Conservation (phyloP, 2,329 filamentous ascomycete genomes). For the Venturia effusa region DNA sequence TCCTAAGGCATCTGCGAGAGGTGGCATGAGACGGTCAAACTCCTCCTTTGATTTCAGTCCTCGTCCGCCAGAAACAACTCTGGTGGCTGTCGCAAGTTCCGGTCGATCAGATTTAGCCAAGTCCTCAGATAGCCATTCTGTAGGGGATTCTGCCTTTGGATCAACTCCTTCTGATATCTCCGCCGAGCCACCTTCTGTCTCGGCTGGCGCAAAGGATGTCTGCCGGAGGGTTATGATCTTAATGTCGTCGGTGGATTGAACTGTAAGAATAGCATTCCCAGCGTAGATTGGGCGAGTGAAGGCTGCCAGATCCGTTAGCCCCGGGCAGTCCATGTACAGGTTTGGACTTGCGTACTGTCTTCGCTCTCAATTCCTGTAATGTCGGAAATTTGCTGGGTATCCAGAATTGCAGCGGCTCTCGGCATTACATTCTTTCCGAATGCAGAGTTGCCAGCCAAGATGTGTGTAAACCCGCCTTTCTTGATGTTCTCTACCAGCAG, state of each 20-base stretch:
- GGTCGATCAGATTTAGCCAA: constrained; percentile 88
- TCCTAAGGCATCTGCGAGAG: constrained; percentile 81
- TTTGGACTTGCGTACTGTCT: constrained; percentile 48
- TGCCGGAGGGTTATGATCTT: constrained; percentile 90
- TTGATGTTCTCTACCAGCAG: constrained; percentile 93
- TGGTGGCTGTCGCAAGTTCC: constrained; percentile 78
- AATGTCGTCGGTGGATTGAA: constrained; percentile 74
- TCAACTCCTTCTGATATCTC: constrained; percentile 72
- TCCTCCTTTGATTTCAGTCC: constrained; percentile 97
- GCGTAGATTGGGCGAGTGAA: constrained; percentile 97
- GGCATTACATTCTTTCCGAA: constrained; percentile 96
- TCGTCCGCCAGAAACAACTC: constrained; percentile 86
- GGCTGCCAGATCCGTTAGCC: constrained; percentile 31
- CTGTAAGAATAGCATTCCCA: constrained; percentile 91
- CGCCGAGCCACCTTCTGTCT: constrained; percentile 61
- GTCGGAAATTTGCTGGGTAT: constrained; percentile 89
- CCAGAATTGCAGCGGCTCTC: constrained; percentile 79
- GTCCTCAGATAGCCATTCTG: constrained; percentile 91
- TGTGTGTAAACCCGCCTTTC: constrained; percentile 85
- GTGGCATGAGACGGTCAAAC: constrained; percentile 85
- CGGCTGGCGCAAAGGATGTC: constrained; percentile 75
- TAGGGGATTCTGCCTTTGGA: constrained; percentile 60
- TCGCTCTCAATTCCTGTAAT: constrained; percentile 78
- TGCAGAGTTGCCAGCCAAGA: constrained; percentile 82
- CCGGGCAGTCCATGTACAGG: background rate